phyloP scores from a whole-genome alignment of 148 eudicot genomes.

The Amaranthus palmeri region DNA sequence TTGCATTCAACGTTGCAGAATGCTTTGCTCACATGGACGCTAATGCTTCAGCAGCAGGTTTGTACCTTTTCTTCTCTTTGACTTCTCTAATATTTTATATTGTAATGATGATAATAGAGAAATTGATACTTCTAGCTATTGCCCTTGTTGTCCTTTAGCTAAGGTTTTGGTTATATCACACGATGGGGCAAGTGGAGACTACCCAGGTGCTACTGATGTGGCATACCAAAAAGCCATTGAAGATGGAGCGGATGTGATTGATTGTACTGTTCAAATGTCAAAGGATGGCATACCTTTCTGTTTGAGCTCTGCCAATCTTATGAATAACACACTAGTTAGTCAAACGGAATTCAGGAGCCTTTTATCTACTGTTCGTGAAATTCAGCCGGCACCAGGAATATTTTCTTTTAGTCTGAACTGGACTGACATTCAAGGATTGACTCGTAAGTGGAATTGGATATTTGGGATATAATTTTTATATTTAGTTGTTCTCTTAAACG shows the following conservation, averaged over 20 bases:
- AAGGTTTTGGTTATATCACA: slow-evolving; percentile 50
- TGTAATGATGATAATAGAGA: not conserved
- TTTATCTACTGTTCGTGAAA: slow-evolving; percentile 36
- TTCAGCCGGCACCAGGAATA: slow-evolving; percentile 50
- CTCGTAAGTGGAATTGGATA: slow-evolving; percentile 42
- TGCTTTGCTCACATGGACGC: slow-evolving; percentile 68
- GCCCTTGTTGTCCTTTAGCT: slow-evolving; percentile 31
- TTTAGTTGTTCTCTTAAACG: too few species aligned
- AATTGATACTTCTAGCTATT: not conserved
- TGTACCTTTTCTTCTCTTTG: slow-evolving; percentile 10
- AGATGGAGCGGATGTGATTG: slow-evolving; percentile 72
- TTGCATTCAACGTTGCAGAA: slow-evolving; percentile 33
- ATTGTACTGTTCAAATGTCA: slow-evolving; percentile 76
- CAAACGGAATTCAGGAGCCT: slow-evolving; percentile 40
- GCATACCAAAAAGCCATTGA: slow-evolving; percentile 60
- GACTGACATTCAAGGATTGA: slow-evolving; percentile 59
- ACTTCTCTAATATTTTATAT: not conserved
- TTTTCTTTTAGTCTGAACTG: slow-evolving; percentile 68
- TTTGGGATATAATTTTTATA: too few species aligned
- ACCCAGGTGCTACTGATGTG: slow-evolving; percentile 65
- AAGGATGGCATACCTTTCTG: slow-evolving; percentile 69
- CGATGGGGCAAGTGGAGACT: slow-evolving; percentile 78
- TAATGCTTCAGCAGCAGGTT: slow-evolving; percentile 44
- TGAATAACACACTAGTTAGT: slow-evolving; percentile 48
- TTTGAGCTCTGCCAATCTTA: slow-evolving; percentile 62